These are phyloP conservation scores for Colletotrichum spaethianum DNA, from an alignment of 2,329 filamentous ascomycete genomes.

Conservation along the genomic window DNA sequence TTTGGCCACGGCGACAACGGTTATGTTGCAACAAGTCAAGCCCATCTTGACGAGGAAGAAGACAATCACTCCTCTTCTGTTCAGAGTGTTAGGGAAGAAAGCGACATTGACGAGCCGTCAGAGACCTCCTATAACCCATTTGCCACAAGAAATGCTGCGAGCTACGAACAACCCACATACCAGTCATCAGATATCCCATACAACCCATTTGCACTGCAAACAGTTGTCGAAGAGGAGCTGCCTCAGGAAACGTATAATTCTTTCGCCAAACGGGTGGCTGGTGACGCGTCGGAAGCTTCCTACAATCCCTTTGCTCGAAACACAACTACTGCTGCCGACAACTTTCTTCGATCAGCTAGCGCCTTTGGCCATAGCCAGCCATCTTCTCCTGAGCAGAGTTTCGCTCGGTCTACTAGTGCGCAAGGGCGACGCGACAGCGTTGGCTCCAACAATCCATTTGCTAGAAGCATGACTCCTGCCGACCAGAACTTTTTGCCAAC, in stretches of 20 bases:
- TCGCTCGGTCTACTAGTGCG: conserved; percentile 17
- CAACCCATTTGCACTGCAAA: conserved; percentile 25
- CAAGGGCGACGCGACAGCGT: conserved; percentile 5
- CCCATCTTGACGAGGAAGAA: conserved; percentile 20
- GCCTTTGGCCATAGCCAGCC: conserved; percentile 1
- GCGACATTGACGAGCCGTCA: background rate
- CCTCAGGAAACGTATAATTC: background rate
- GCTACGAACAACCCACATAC: background rate
- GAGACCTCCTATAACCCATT: conserved; percentile 26
- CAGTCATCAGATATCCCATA: conserved; percentile 12
- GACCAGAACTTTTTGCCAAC: conserved; percentile 6
- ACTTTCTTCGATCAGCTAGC: conserved; percentile 28
- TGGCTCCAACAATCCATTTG: conserved; percentile 24
- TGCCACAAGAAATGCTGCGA: background rate
- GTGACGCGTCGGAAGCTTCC: background rate
- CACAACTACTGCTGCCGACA: conserved; percentile 24
- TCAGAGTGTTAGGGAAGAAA: conserved; percentile 25
- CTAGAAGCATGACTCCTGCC: conserved; percentile 18
- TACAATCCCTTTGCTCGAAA: conserved; percentile 23
- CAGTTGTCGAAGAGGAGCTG: background rate
- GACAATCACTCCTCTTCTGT: conserved; percentile 10
- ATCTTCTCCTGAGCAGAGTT: conserved; percentile 11
- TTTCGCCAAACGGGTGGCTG: background rate
- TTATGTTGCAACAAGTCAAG: background rate
- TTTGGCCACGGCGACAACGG: background rate